phyloP scores from a whole-genome alignment of 75 land plant species.

The Pinus albicaulis region DNA sequence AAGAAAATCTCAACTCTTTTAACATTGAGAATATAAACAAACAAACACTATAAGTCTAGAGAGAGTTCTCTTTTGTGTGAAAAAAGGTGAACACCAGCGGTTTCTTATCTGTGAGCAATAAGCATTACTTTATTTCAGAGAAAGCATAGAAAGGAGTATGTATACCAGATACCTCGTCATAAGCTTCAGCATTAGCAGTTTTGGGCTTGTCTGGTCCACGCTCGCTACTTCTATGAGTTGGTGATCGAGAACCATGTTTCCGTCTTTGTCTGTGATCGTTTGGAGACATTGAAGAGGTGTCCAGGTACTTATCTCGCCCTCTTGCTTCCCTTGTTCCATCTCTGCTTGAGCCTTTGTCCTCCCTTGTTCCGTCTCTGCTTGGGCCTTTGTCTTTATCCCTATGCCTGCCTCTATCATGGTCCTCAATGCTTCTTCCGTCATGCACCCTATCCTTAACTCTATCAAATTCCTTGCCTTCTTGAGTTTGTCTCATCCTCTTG shows the following conservation, averaged over 20 bases:
- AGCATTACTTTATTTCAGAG: not conserved
- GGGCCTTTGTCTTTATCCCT: slow-evolving; percentile 15
- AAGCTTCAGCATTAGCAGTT: slow-evolving; percentile 16
- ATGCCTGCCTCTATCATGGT: slow-evolving; percentile 14
- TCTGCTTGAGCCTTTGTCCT: slow-evolving; percentile 11
- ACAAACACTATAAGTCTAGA: no score
- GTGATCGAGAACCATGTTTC: slow-evolving; percentile 16
- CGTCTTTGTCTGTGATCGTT: slow-evolving; percentile 10
- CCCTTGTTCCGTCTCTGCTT: slow-evolving; percentile 7
- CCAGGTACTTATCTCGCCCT: slow-evolving; percentile 2
- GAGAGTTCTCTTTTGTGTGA: no score
- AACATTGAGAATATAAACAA: no score
- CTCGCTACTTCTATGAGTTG: slow-evolving; percentile 8
- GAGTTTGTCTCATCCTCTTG: slow-evolving; percentile 23
- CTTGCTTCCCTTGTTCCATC: slow-evolving; percentile 10
- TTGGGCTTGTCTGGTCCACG: slow-evolving; percentile 8
- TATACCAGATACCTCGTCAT: slow-evolving; percentile 74
- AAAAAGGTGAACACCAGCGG: no score
- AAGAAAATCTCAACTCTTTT: no score
- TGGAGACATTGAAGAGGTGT: slow-evolving; percentile 12
- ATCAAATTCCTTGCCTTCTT: slow-evolving; percentile 19
- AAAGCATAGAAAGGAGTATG: slow-evolving; percentile 28
- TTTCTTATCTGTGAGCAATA: no score
- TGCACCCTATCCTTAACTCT: slow-evolving; percentile 18
- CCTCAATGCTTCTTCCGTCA: slow-evolving; percentile 14